A percentile compares a stretch with the other conserved stretches of the same genome.
Conservation (phyloP, 139 green algal genomes). For the Medakamo hakoo region DNA sequence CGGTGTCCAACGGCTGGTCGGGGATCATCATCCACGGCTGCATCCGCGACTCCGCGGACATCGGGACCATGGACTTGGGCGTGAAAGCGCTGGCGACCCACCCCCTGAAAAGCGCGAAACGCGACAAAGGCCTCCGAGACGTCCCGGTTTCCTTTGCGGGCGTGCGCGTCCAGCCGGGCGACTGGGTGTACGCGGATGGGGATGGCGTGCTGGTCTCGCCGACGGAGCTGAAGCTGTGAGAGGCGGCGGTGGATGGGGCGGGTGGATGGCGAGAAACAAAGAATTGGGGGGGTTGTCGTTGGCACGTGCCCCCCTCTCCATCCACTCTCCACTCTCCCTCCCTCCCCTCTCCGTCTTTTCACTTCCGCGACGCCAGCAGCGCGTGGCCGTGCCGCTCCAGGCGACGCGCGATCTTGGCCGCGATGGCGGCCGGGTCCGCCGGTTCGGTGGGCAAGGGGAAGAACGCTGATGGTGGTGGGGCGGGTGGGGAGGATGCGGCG, state of each 20-base stretch:
- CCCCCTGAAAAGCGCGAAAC: slow-evolving; percentile 77
- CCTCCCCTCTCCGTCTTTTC: background rate
- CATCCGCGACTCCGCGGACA: slow-evolving; percentile 81
- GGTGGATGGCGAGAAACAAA: too few species aligned
- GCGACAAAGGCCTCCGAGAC: slow-evolving; percentile 63
- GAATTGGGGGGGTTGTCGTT: background rate
- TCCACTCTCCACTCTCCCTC: background rate
- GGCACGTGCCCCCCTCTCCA: background rate
- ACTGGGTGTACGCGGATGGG: slow-evolving; percentile 77
- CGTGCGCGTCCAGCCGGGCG: slow-evolving; percentile 48
- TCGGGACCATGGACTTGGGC: slow-evolving; percentile 61
- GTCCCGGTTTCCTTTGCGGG: slow-evolving; percentile 55
- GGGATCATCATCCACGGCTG: slow-evolving; percentile 90
- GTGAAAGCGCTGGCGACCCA: slow-evolving; percentile 79
- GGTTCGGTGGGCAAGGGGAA: too few species aligned
- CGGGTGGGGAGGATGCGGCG: too few species aligned
- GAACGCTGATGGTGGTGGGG: too few species aligned
- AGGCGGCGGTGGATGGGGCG: too few species aligned
- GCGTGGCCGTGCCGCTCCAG: too few species aligned
- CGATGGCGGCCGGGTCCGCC: too few species aligned
- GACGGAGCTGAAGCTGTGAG: slow-evolving; percentile 38
- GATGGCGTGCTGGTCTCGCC: slow-evolving; percentile 65
- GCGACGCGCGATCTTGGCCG: too few species aligned
- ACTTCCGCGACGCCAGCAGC: background rate
- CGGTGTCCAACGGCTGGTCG: slow-evolving; percentile 77